Evolutionary conservation across 371 early-diverging fungal genomes (phyloP), one percentile per base, ranked within the genome.

Genomic region (Mortierella sp.): DNA sequence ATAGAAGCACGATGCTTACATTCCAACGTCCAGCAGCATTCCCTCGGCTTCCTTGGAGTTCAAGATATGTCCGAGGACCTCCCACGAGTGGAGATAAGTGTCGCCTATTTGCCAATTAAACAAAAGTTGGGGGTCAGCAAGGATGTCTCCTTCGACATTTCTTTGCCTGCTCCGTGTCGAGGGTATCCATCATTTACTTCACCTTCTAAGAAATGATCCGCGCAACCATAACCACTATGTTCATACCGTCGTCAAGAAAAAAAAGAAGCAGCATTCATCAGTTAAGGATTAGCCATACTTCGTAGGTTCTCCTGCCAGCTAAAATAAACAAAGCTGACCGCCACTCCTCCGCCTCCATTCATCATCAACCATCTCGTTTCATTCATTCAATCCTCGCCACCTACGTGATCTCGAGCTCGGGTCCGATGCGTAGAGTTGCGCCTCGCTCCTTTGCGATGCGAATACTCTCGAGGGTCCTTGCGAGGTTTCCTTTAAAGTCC

Each of bases 201-300:
- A 93, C 96, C 91, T 91, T 99, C 99, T 43, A 95, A 85, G 86
- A 97, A 98, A 79, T 99, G 99, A 85, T 99, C 99, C 73, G 96
- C 94, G 88, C 99, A 99, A 0, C 98, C 98, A 86, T 99, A 99
- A 16, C 99, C 99, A 45, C 94, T 93, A 73, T 26, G 11, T 24
- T 24, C 19, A 48, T 44, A 26, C 8, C n/a, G 10, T 22, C 19
- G n/a, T 7, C n/a, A n/a, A n/a, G n/a, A n/a, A n/a, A n/a, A n/a
- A n/a, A n/a, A n/a, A n/a, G n/a, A n/a, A n/a, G n/a, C n/a, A n/a
- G n/a, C n/a, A n/a, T n/a, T n/a, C n/a, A n/a, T n/a, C n/a, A n/a
- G n/a, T n/a, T n/a, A n/a, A n/a, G n/a, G n/a, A n/a, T n/a, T n/a
- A n/a, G n/a, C n/a, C n/a, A n/a, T n/a, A n/a, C n/a, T n/a, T n/a